Evolutionary conservation across 805 yeast species (phyloP), one percentile per base, ranked within the genome.

Genomic region (Myxozyma monticola): DNA sequence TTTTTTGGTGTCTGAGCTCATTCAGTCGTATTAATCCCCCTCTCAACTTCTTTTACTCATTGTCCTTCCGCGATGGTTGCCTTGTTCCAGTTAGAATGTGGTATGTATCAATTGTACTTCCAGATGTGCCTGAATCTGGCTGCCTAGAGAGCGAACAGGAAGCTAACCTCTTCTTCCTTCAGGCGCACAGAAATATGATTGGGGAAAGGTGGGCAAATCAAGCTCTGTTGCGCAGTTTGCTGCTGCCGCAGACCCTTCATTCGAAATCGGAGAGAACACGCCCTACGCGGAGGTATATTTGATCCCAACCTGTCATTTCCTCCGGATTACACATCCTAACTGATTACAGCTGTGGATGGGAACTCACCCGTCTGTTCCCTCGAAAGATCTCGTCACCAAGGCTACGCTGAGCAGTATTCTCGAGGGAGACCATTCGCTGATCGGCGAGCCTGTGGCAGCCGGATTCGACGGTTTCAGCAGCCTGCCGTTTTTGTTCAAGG

Each of bases 201-300:
- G 57, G 57, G 78, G 79, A 38, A 91, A 90, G 65, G 68, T 88
- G 49, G 98, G 99, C 38, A 75, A 82, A 5, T 60, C 79, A 5
- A 87, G 96, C 17, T 85, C 95, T 6, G 99, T 90, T 44, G 99
- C 99, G 3, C 83, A 77, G 66, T 91, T 81, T 66, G 95, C 96
- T 37, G 75, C 83, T 33, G 73, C 75, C 43, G 81, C 95, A 37
- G 83, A 85, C 68, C 78, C 87, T 2, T 37, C 60, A 10, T 73
- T 87, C 46, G 65, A 64, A 17, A 77, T 89, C 48, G 88, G 85
- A 59, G 90, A 84, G 62, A 45, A 75, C 33, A 80, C 82, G 64
- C 98, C 99, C 9, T 93, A 93, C 65, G 99, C 99, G 15, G 99
- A 93, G 69, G 63, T 42, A 20, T 37, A 12, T 5, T 18, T 25